Evolutionary conservation across 2,329 filamentous ascomycete species (phyloP), one percentile per base, ranked within the genome.

Genomic region (Metarhizium guizhouense): DNA sequence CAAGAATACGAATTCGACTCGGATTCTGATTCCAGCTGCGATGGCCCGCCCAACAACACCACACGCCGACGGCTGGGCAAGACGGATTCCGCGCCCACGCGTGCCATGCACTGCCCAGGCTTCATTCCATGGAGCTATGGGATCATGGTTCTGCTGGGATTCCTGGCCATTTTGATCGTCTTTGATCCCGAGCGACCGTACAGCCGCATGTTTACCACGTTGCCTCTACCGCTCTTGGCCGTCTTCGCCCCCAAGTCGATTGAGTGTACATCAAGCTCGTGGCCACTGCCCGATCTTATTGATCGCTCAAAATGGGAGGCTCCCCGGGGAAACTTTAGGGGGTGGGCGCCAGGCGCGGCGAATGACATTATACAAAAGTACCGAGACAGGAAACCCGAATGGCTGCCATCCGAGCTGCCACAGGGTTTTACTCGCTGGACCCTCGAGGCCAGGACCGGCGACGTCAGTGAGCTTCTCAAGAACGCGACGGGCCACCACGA

Each of bases 361-460:
- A 69, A 64, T 49, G 50, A 61, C 18, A 54, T 66, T 3, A 60
- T 61, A 2, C 52, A 59, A 34, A 53, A 58, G 0, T 70, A 70
- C 53, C 60, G 65, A 29, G 56, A 67, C 1, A 56, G 61, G 10
- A 57, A 55, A 0, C 63, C 64, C 2, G 60, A 66, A 11, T 70
- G 68, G 68, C 40, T 69, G 20, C 67, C 68, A 4, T 53, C 62
- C 3, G 32, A 52, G 1, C 32, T 63, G 2, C 68, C 67, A 1
- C 53, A 57, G n/a, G 68, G 67, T 0, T 70, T 70, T 56, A 55
- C 59, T 38, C 60, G 68, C 38, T 70, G 63, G 60, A 63, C 67
- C 29, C 59, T 60, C 11, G 59, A 67, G 7, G 59, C 61, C 10
- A 63, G 68, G n/a, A 34, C 50, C 16, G 13, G 11, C 8, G 30